Evolutionary conservation across 2,329 filamentous ascomycete species (phyloP).

Genomic region (Eutypella sp.): DNA sequence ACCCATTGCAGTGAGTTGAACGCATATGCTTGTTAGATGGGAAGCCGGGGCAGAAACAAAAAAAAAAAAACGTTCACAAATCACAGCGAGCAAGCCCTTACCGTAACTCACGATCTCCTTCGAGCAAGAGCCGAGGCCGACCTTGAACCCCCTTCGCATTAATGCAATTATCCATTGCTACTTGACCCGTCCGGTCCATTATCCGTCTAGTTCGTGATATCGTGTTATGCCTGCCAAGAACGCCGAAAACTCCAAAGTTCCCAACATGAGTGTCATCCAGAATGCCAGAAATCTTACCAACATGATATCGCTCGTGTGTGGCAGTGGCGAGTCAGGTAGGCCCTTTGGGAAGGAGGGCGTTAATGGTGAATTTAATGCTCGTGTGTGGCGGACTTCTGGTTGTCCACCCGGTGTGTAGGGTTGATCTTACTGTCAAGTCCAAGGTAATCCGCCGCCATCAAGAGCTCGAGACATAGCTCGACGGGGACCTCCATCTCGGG

Average conservation of each 20-base stretch:
- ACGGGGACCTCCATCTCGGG: conserved; percentile 77
- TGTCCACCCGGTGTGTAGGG: not conserved
- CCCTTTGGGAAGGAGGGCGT: conserved; percentile 8
- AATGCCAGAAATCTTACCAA: not conserved
- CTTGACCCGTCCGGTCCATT: not conserved
- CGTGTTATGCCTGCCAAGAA: not conserved
- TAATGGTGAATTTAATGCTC: conserved; percentile 6
- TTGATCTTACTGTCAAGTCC: conserved; percentile 56
- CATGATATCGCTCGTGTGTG: not conserved
- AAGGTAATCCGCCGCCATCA: conserved; percentile 74
- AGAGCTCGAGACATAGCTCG: conserved; percentile 70
- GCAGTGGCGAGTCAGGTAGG: conserved; percentile 2
- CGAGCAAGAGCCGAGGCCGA: not conserved
- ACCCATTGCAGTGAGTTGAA: conserved; percentile 47
- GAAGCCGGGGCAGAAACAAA: conserved; percentile 7
- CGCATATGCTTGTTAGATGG: conserved; percentile 51
- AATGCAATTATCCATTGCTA: not conserved
- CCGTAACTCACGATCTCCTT: not conserved
- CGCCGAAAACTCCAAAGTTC: not conserved
- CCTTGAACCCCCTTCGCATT: not conserved
- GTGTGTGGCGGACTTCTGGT: not conserved
- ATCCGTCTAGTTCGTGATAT: conserved; percentile 5
- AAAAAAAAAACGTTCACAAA: conserved; percentile 6
- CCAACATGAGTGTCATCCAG: conserved; percentile 20
- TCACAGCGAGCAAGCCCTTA: not conserved